A percentile compares a stretch with the other conserved stretches of the same genome.
Evolutionary conservation across 2,329 filamentous ascomycete genomes (phyloP).

Genomic region (Scedosporium apiospermum): DNA sequence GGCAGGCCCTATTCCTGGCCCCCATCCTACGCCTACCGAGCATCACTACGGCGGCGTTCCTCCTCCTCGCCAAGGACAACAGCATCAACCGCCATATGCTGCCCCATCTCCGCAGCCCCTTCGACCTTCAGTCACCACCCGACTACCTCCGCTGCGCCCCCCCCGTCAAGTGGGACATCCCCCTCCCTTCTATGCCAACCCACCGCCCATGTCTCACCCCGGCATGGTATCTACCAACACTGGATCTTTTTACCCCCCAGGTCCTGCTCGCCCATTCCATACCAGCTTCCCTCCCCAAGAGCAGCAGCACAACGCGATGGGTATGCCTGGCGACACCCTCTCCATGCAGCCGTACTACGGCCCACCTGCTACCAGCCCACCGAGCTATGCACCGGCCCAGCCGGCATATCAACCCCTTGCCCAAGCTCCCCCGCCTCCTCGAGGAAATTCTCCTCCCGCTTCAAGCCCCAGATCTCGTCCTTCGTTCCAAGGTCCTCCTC

Average conservation of each 20-base stretch:
- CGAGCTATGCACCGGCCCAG: not conserved
- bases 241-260: conserved; percentile 19
- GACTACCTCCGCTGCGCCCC: conserved; percentile 28
- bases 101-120: conserved; percentile 1
- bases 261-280: conserved; percentile 20
- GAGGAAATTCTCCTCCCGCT: not conserved
- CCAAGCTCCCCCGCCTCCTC: not conserved
- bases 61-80: not conserved
- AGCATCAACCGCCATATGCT: not conserved
- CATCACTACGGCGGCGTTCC: not conserved
- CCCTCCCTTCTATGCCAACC: conserved; percentile 23
- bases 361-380: not conserved
- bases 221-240: conserved; percentile 9
- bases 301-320: conserved; percentile 17
- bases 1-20: conserved; percentile 2
- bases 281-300: conserved; percentile 20
- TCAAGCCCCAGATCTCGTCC: not conserved
- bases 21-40: not conserved
- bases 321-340: not conserved
- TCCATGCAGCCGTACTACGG: not conserved
- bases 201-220: conserved; percentile 22
- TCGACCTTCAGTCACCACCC: not conserved
- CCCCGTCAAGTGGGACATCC: conserved; percentile 20
- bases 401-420: not conserved
- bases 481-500: not conserved